These are phyloP conservation scores for Pleurotus pulmonarius DNA, from an alignment of 768 basidiomycete genomes.

Conservation along the genomic window DNA sequence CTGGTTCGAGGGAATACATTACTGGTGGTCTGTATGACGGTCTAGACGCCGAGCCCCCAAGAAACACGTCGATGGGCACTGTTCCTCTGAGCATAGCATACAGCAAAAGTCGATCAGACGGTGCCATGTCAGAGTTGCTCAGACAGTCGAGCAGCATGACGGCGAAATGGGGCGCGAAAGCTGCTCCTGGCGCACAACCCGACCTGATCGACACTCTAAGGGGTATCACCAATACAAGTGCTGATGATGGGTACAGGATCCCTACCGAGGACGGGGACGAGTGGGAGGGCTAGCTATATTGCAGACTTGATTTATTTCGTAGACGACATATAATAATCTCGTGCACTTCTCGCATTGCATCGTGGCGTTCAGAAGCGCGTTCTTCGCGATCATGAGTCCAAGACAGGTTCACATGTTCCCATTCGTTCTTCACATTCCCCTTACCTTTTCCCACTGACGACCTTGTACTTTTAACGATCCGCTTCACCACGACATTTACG, in stretches of 20 bases:
- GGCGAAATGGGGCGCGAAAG: not conserved
- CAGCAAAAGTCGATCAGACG: not conserved
- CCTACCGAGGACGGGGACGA: not conserved
- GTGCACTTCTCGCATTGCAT: too few species aligned
- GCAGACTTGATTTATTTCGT: not conserved
- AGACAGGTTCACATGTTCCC: not conserved
- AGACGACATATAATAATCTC: not conserved
- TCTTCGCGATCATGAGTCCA: slow-evolving; percentile 5
- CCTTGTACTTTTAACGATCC: too few species aligned
- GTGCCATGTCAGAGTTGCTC: not conserved
- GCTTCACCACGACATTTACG: too few species aligned
- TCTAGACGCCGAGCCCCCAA: not conserved
- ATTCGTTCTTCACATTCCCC: not conserved
- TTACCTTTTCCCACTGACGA: not conserved
- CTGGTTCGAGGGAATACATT: slow-evolving; percentile 48
- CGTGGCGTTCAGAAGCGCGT: not conserved
- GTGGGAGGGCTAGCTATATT: not conserved
- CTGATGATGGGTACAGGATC: not conserved
- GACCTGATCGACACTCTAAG: not conserved
- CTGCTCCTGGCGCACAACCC: not conserved
- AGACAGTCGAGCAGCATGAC: slow-evolving; percentile 1
- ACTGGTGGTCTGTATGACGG: not conserved
- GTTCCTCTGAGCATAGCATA: slow-evolving; percentile 1
- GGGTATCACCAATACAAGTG: not conserved
- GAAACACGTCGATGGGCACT: not conserved